Percentiles rank a stretch among this genome's conserved stretches.
Conservation (phyloP, 1,284 basidiomycete species). For the Microbotryum lychnidis-dioicae region DNA sequence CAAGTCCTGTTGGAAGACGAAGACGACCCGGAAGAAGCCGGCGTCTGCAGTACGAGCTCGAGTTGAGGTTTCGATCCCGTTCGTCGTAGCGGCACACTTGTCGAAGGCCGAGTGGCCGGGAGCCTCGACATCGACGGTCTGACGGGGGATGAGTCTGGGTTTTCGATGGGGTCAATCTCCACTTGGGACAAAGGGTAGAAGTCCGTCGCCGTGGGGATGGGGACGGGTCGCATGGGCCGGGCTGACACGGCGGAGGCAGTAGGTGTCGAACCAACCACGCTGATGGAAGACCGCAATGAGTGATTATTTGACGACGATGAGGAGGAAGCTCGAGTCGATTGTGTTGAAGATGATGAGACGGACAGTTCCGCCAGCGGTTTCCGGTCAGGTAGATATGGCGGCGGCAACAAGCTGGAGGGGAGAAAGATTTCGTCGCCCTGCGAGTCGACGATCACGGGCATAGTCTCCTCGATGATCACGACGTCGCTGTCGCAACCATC, state of each 20-base stretch:
- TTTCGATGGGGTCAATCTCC: conserved; percentile 22
- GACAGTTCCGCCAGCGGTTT: not conserved
- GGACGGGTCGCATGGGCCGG: conserved; percentile 6
- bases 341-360: not conserved
- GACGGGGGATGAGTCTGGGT: conserved; percentile 22
- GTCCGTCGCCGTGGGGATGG: conserved; percentile 2
- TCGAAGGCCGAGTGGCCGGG: not conserved
- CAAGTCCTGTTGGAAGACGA: not conserved
- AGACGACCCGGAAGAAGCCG: not conserved
- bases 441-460: conserved; percentile 17
- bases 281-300: conserved; percentile 5
- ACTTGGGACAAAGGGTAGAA: not conserved
- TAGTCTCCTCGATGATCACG: too few relatives aligned
- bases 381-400: too few relatives aligned
- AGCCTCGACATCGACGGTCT: not conserved
- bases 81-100: not conserved
- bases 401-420: not conserved
- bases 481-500: too few relatives aligned
- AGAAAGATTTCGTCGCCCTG: conserved; percentile 1
- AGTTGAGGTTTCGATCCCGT: conserved; percentile 4
- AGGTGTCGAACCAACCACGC: not conserved
- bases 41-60: conserved; percentile 5
- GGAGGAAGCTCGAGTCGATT: not conserved
- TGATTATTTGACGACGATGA: conserved; percentile 3
- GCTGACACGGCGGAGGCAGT: not conserved